These are phyloP conservation scores for Penicillium longicatenatum DNA, from an alignment of 495 filamentous ascomycete species.

Conservation along the genomic window DNA sequence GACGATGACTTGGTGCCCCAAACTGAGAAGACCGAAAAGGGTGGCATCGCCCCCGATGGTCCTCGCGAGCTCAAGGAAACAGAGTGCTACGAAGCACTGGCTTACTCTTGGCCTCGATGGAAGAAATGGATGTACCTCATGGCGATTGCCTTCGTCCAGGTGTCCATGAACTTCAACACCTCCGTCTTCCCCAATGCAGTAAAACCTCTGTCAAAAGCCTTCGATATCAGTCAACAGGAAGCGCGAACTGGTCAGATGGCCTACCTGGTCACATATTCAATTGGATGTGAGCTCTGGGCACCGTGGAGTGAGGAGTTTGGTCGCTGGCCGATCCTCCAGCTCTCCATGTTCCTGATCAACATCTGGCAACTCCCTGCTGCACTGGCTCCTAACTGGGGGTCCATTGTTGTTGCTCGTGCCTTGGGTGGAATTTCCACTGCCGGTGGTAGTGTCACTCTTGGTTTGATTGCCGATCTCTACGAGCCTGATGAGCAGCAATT, in stretches of 20 bases:
- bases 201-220: conserved; percentile 58
- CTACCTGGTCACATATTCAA: conserved; percentile 72
- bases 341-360: conserved; percentile 69
- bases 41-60: neutral
- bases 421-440: conserved; percentile 61
- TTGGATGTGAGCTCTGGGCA: conserved; percentile 81
- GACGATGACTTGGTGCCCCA: neutral
- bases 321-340: conserved; percentile 69
- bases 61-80: conserved; percentile 58
- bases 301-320: conserved; percentile 80
- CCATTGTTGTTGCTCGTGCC: conserved; percentile 62
- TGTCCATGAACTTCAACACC: conserved; percentile 74
- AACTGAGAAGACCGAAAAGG: neutral
- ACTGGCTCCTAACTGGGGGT: conserved; percentile 67
- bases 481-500: conserved; percentile 64
- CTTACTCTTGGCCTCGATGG: conserved; percentile 60
- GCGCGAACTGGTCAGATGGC: conserved; percentile 66
- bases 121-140: conserved; percentile 77
- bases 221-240: conserved; percentile 60
- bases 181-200: conserved; percentile 46
- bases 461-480: conserved; percentile 77
- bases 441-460: conserved; percentile 77
- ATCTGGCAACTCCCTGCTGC: conserved; percentile 71
- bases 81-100: conserved; percentile 65
- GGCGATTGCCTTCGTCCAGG: conserved; percentile 71